These are phyloP conservation scores for Shiraia bambusicola DNA, from an alignment of 2,329 filamentous ascomycete genomes.

Conservation along the genomic window DNA sequence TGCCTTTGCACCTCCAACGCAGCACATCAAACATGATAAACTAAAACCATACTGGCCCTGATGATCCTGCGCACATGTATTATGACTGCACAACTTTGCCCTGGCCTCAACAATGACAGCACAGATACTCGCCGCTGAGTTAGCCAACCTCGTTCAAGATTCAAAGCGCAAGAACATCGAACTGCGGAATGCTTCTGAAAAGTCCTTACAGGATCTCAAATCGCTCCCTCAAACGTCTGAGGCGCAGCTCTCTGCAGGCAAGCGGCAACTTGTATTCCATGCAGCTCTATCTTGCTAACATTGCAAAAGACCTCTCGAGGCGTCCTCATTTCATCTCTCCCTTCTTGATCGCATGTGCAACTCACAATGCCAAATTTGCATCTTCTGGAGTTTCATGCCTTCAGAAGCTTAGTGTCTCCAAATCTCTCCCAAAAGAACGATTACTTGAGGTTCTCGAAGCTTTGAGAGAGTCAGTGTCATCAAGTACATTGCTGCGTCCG, in stretches of 20 bases:
- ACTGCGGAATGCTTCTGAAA: slow-evolving; percentile 87
- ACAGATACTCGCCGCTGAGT: slow-evolving; percentile 83
- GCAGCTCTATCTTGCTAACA: slow-evolving; percentile 3
- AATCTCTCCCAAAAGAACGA: slow-evolving; percentile 74
- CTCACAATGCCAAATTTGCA: slow-evolving; percentile 87
- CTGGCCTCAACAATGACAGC: slow-evolving; percentile 70
- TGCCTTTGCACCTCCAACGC: slow-evolving; percentile 2
- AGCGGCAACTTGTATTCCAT: slow-evolving; percentile 10
- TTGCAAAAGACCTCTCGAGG: slow-evolving; percentile 71
- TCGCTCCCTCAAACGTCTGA: slow-evolving; percentile 72
- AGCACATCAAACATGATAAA: too few species aligned
- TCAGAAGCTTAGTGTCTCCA: slow-evolving; percentile 81
- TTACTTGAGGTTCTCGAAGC: slow-evolving; percentile 86
- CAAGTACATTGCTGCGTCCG: slow-evolving; percentile 56
- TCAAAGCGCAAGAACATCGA: slow-evolving; percentile 94
- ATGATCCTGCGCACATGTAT: slow-evolving; percentile 11
- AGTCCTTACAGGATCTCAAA: slow-evolving; percentile 87
- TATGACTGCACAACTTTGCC: slow-evolving; percentile 25
- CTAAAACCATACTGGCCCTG: neutral
- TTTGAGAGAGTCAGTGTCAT: slow-evolving; percentile 73
- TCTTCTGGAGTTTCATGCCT: slow-evolving; percentile 84
- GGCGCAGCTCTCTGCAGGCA: slow-evolving; percentile 71
- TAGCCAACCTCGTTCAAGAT: slow-evolving; percentile 89
- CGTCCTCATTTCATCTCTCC: slow-evolving; percentile 85
- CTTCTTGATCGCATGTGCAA: slow-evolving; percentile 89